Evolutionary conservation across 2,329 filamentous ascomycete genomes (phyloP).

Genomic region (Cordyceps tenuipes): DNA sequence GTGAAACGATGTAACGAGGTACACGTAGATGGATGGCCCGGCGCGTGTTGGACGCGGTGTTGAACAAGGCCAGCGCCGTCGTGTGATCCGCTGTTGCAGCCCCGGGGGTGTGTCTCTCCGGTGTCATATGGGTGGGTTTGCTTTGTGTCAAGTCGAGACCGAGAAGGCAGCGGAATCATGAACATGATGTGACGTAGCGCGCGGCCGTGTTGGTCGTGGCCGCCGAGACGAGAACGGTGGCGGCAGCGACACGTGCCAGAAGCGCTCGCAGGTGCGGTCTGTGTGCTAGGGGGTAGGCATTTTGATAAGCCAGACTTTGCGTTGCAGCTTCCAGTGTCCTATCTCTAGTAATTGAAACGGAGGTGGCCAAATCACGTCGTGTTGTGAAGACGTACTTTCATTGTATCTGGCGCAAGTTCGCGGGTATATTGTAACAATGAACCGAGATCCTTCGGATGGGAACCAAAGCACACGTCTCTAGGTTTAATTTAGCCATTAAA

Average conservation of each 20-base stretch:
- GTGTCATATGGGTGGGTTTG: too few species aligned
- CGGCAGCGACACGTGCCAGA: slow-evolving; percentile 26
- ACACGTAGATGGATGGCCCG: slow-evolving; percentile 66
- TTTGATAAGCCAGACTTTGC: not conserved
- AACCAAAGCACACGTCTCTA: too few species aligned
- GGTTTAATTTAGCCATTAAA: too few species aligned
- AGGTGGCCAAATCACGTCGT: not conserved
- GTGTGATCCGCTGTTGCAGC: slow-evolving; percentile 59
- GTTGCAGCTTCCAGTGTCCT: not conserved
- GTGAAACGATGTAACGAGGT: slow-evolving; percentile 25
- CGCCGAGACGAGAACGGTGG: slow-evolving; percentile 19
- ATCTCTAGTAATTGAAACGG: not conserved
- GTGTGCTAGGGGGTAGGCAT: slow-evolving; percentile 23
- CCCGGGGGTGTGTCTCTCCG: slow-evolving; percentile 34
- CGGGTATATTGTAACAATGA: not conserved
- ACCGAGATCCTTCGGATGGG: not conserved
- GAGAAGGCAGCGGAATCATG: slow-evolving; percentile 36
- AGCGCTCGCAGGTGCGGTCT: slow-evolving; percentile 18
- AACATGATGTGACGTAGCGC: slow-evolving; percentile 54
- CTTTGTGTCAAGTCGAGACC: too few species aligned
- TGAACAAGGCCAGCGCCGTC: slow-evolving; percentile 65
- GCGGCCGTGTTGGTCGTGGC: slow-evolving; percentile 14
- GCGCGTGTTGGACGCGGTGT: slow-evolving; percentile 45
- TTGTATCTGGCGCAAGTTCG: not conserved
- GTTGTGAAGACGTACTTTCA: not conserved